Conservation (phyloP, 2,329 filamentous ascomycete genomes). For the Basipetospora chlamydospora region DNA sequence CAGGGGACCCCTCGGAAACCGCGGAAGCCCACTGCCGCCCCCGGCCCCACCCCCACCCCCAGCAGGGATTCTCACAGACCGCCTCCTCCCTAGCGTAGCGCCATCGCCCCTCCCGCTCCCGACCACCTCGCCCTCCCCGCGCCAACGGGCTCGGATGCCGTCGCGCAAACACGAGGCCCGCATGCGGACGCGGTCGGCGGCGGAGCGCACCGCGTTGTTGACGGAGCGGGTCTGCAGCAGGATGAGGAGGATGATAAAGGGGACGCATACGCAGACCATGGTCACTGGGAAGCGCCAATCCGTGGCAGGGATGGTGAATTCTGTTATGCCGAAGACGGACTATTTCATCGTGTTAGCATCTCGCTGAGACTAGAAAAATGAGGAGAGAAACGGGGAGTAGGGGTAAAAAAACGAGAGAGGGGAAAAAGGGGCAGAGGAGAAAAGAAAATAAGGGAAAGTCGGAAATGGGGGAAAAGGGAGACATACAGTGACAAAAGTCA, state of each 20-base stretch:
- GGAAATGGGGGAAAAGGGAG: neutral
- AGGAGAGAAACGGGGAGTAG: too few relatives aligned
- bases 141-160: too few relatives aligned
- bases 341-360: conserved; percentile 9
- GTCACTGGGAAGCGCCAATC: conserved; percentile 35
- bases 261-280: conserved; percentile 49
- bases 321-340: conserved; percentile 40
- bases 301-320: conserved; percentile 23
- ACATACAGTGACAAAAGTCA: conserved; percentile 43
- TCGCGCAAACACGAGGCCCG: too few relatives aligned
- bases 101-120: neutral
- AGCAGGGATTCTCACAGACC: too few relatives aligned
- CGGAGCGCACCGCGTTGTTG: conserved; percentile 8
- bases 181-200: neutral
- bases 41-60: too few relatives aligned
- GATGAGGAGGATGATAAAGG: conserved; percentile 32
- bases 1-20: neutral
- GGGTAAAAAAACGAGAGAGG: too few relatives aligned
- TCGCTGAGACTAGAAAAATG: too few relatives aligned
- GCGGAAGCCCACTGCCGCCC: too few relatives aligned
- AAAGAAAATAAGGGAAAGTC: too few relatives aligned
- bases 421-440: too few relatives aligned
- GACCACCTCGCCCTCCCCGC: neutral
- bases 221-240: conserved; percentile 28
- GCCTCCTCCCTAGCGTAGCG: neutral